These are phyloP conservation scores for Microdochium bolleyi DNA, from an alignment of 2,329 filamentous ascomycete genomes.

Conservation along the genomic window DNA sequence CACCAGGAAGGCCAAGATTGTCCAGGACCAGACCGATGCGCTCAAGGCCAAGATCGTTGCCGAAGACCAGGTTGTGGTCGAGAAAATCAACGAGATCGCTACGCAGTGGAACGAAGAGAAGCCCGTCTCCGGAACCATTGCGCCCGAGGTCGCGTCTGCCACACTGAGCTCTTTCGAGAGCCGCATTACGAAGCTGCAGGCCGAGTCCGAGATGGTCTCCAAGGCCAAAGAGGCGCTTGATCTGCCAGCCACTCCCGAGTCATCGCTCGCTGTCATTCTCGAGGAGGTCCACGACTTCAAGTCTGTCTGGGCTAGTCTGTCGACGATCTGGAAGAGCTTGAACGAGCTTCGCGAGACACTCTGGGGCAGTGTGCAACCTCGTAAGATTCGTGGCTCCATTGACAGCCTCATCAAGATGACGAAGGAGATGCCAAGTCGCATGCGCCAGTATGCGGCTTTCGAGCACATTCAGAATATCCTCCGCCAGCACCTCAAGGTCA, in stretches of 20 bases:
- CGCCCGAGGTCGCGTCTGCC: slow-evolving; percentile 78
- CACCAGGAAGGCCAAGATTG: slow-evolving; percentile 85
- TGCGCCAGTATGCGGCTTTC: slow-evolving; percentile 99
- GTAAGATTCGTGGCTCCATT: slow-evolving; percentile 83
- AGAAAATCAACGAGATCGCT: slow-evolving; percentile 81
- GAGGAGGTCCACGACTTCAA: slow-evolving; percentile 99
- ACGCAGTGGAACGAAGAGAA: slow-evolving; percentile 93
- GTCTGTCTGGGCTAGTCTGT: slow-evolving; percentile 93
- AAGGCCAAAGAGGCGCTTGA: slow-evolving; percentile 97
- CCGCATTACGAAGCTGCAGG: slow-evolving; percentile 76
- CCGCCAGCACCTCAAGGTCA: slow-evolving; percentile 83
- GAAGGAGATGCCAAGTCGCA: slow-evolving; percentile 97
- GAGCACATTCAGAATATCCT: slow-evolving; percentile 94
- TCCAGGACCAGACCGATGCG: slow-evolving; percentile 92
- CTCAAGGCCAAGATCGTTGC: slow-evolving; percentile 90
- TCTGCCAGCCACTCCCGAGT: slow-evolving; percentile 71
- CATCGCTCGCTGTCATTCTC: slow-evolving; percentile 73
- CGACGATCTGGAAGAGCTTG: slow-evolving; percentile 92
- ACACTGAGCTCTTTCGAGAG: slow-evolving; percentile 77
- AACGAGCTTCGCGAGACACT: slow-evolving; percentile 87
- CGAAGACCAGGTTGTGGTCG: slow-evolving; percentile 83
- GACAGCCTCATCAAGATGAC: slow-evolving; percentile 95
- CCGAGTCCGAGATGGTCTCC: slow-evolving; percentile 86
- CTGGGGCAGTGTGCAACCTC: slow-evolving; percentile 92
- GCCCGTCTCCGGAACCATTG: slow-evolving; percentile 89